Evolutionary conservation across 2,329 filamentous ascomycete species (phyloP), one percentile per base, ranked within the genome.

Genomic region (Beauveria medogensis): DNA sequence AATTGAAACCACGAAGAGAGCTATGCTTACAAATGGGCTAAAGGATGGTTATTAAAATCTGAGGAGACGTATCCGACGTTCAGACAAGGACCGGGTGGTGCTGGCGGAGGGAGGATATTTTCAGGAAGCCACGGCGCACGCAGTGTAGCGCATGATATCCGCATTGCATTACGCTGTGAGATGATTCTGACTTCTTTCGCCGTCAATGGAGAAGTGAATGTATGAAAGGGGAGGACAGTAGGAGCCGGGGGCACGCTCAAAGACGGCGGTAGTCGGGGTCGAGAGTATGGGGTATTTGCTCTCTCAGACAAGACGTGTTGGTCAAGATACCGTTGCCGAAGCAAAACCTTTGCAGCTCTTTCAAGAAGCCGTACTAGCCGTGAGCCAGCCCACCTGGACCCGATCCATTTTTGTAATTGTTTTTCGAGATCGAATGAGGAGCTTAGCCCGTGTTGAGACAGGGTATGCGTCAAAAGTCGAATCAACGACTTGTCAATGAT

Each of bases 21-120:
- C 34, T 18, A 16, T 34, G 68, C 81, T 76, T 77, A 85, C 81
- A 99, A 74, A 75, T 99, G 94, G 26, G 94, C 94, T 40, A 99
- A 78, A 4, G 94, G 94, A 71, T 99, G 94, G 68, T 99, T 99
- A 71, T 99, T 99, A 75, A 99, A 99, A 74, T 99, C 94, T 0
- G 94, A 97, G 3, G 94, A 97, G 43, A 99, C 87, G 72, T 99
- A 99, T 52, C 94, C 94, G 63, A 99, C 86, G 66, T 91, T 93
- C n/a, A 99, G 80, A 65, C 88, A 85, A 0, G 92, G 92, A 48
- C 79, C 81, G 1, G 94, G 94, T 1, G 94, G 92, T 2, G 84
- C 74, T 0, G 94, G 94, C 2, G 94, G 94, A n/a, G 85, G 84
- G 68, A 90, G 96, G 0, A 97, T 90, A 0, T 86, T 86, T 51